phyloP scores from a whole-genome alignment of 2,329 filamentous ascomycete species.

The Ceratocystis colombiana region DNA sequence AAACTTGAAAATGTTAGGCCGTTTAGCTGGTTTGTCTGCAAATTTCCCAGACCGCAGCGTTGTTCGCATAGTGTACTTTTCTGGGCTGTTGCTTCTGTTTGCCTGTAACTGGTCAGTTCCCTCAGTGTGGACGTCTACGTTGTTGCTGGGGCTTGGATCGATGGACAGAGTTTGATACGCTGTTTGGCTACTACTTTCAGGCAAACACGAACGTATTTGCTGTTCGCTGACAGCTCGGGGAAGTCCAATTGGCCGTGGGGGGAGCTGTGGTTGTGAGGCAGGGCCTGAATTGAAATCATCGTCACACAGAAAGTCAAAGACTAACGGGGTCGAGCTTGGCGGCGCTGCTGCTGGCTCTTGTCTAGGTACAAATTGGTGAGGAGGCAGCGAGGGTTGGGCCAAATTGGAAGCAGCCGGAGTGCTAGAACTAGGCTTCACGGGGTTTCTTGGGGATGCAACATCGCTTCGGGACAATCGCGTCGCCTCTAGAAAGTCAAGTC shows the following conservation, averaged over 20 bases:
- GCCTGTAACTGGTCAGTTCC: not conserved
- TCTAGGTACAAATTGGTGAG: not conserved
- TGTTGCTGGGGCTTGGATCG: not conserved
- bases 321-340: not conserved
- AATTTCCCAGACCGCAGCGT: slow-evolving; percentile 46
- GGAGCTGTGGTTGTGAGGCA: not conserved
- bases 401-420: not conserved
- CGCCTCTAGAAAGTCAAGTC: slow-evolving; percentile 78
- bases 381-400: not conserved
- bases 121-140: not conserved
- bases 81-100: slow-evolving; percentile 45
- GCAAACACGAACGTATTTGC: not conserved
- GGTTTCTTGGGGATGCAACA: not conserved
- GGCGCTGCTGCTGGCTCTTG: not conserved
- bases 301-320: not conserved
- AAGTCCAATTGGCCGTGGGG: slow-evolving; percentile 6
- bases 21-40: slow-evolving; percentile 36
- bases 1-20: slow-evolving; percentile 31
- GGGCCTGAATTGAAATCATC: not conserved
- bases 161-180: not conserved
- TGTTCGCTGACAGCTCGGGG: slow-evolving; percentile 26
- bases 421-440: not conserved
- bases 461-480: slow-evolving; percentile 53
- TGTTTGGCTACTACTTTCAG: not conserved
- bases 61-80: slow-evolving; percentile 52